These are phyloP conservation scores for Globisporangium emineosum DNA, from an alignment of 352 stramenopile species.

Conservation along the genomic window DNA sequence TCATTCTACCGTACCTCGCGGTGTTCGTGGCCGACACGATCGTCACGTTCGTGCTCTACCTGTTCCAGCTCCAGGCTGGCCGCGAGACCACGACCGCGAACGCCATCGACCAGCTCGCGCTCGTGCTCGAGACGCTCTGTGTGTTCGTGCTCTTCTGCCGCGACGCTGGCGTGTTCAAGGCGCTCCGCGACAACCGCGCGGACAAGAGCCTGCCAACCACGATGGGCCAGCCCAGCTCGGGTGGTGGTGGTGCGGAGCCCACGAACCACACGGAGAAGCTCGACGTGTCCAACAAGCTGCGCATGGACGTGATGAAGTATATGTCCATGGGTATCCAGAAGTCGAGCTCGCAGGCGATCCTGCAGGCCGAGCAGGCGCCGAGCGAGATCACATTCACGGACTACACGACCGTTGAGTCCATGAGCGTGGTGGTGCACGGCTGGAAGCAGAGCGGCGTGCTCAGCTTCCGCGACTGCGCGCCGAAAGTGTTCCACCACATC, in stretches of 20 bases:
- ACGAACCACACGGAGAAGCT: conserved; percentile 32
- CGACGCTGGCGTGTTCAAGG: conserved; percentile 61
- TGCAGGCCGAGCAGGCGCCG: conserved; percentile 25
- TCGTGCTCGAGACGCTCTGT: conserved; percentile 63
- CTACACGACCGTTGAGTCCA: conserved; percentile 69
- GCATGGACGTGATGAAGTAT: conserved; percentile 86
- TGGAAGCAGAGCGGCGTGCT: conserved; percentile 48
- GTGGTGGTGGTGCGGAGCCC: not conserved
- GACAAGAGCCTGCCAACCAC: conserved; percentile 13
- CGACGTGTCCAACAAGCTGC: conserved; percentile 77
- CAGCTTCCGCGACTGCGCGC: conserved; percentile 72
- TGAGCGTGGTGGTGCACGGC: conserved; percentile 71
- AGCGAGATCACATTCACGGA: conserved; percentile 52
- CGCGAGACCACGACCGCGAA: conserved; percentile 45
- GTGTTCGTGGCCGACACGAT: conserved; percentile 57
- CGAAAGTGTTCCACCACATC: conserved; percentile 77
- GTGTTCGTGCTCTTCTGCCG: conserved; percentile 77
- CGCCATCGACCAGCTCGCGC: conserved; percentile 64
- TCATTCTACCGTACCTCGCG: conserved; percentile 73
- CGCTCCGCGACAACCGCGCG: conserved; percentile 24
- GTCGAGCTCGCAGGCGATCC: conserved; percentile 56
- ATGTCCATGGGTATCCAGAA: conserved; percentile 82
- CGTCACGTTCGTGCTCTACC: conserved; percentile 51
- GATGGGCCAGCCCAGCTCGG: conserved; percentile 21
- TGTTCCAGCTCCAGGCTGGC: conserved; percentile 33